Evolutionary conservation across 805 yeast genomes (phyloP).

Genomic region (Spathaspora arborariae): DNA sequence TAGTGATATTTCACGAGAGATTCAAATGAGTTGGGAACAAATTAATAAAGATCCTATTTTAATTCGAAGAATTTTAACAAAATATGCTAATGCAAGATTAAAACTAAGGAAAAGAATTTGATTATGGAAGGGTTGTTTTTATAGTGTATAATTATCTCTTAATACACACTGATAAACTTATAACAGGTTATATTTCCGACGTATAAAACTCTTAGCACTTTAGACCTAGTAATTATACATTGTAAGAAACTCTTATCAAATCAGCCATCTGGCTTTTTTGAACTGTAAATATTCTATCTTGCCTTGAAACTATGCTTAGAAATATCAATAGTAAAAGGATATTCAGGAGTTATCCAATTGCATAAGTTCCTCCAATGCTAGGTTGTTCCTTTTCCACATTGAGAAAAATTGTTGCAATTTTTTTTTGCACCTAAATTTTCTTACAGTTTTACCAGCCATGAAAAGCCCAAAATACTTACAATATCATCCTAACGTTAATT

Average conservation of each 20-base stretch:
- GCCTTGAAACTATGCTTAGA: no score
- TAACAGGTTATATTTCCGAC: no score
- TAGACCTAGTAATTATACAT: no score
- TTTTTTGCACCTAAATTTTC: background rate
- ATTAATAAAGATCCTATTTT: constrained; percentile 6
- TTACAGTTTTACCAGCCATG: background rate
- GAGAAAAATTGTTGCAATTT: background rate
- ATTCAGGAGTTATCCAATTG: no score
- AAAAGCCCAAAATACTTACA: background rate
- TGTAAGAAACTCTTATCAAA: no score
- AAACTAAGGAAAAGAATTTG: background rate
- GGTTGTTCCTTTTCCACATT: background rate
- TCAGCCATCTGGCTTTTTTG: no score
- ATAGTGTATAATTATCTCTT: background rate
- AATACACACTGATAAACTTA: no score
- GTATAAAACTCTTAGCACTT: no score
- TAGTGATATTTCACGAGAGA: constrained; percentile 6
- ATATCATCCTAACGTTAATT: background rate
- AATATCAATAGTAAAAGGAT: no score
- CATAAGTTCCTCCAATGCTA: no score
- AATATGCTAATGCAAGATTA: constrained; percentile 4
- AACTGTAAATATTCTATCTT: no score
- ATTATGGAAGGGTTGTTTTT: background rate
- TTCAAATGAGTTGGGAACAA: constrained; percentile 16
- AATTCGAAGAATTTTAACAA: constrained; percentile 7